Base-by-base conservation (phyloP, 495 filamentous ascomycete species). In the Cairneyella variabilis region DNA sequence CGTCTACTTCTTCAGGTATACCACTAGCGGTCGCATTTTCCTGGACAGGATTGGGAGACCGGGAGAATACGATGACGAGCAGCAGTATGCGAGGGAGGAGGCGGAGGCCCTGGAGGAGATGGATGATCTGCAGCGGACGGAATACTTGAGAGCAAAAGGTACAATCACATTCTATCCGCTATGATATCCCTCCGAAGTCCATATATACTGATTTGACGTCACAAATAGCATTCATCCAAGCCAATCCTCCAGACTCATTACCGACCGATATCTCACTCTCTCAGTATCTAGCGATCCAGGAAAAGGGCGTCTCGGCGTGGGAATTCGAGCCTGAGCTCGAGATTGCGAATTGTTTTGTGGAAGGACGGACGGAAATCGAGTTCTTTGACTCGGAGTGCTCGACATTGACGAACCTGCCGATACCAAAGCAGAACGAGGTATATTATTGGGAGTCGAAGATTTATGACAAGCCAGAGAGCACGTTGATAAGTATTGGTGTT, bases 381-480 rank as follows among this genome's bases (percentile, higher is more conserved):
- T 98, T 98, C 73, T 97, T 93, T 61, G 93, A 98, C 67, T 90
- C 89, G 10, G 95, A 93, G 66, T 97, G 93, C 70, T 95, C 90
- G 64, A 95, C 97, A 43, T 89, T 97, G 76, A 96, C 87, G 68
- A 98, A 98, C 59, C 71, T 98, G 34, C 93, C 93, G 0, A 86
- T 98, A 30, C 93, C 93, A 20, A 98, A 98, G 67, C 93, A 98
- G 65, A 97, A 98, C 61, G 93, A 98, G 65, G 91, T 97, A 12
- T 97, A 97, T 64, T 98, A 98, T 67, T 98, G 93, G 93, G 93
- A 98, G 65, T 89, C 93, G 12, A 98, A 98, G 71, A 84, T 98
- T 36, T 97, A 93, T 69, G 95, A 97, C 48, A 97, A 97, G 69
- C 92, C 93, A 3, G 93, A 97, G 30, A 78, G 74, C 14, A 90